Evolutionary conservation across 108 stramenopile species (phyloP).

Genomic region (Chaetoceros muelleri): DNA sequence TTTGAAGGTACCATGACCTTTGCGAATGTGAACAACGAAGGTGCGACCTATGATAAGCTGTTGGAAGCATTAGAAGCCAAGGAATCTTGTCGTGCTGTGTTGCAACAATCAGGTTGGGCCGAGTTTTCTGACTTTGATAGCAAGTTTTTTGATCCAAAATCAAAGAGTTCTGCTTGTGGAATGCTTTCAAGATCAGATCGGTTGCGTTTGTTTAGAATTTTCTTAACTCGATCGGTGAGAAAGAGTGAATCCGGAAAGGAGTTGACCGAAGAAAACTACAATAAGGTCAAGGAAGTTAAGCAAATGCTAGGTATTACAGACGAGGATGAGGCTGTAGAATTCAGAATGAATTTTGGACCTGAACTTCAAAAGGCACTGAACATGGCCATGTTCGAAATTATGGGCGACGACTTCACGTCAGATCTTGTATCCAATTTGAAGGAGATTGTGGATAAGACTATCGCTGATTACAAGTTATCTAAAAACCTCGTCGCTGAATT

Average conservation of each 20-base stretch:
- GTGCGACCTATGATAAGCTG: conserved; percentile 54
- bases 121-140: conserved; percentile 58
- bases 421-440: conserved; percentile 59
- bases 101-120: conserved; percentile 57
- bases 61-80: conserved; percentile 64
- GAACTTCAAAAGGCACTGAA: conserved; percentile 49
- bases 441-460: conserved; percentile 32
- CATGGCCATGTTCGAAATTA: conserved; percentile 48
- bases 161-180: conserved; percentile 55
- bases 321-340: conserved; percentile 43
- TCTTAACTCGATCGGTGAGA: conserved; percentile 45
- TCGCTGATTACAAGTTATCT: conserved; percentile 38
- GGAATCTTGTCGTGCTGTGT: conserved; percentile 43
- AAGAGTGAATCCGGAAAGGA: conserved; percentile 30
- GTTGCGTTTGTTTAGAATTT: conserved; percentile 65
- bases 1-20: conserved; percentile 59
- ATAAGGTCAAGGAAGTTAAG: conserved; percentile 37
- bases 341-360: conserved; percentile 58
- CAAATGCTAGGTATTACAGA: conserved; percentile 61
- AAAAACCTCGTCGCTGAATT: conserved; percentile 48
- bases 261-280: conserved; percentile 45
- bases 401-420: conserved; percentile 43
- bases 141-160: conserved; percentile 60
- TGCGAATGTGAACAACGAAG: conserved; percentile 70
- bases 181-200: conserved; percentile 46